Conservation (phyloP, 2,329 filamentous ascomycete species). For the Pseudocercospora crystallina region DNA sequence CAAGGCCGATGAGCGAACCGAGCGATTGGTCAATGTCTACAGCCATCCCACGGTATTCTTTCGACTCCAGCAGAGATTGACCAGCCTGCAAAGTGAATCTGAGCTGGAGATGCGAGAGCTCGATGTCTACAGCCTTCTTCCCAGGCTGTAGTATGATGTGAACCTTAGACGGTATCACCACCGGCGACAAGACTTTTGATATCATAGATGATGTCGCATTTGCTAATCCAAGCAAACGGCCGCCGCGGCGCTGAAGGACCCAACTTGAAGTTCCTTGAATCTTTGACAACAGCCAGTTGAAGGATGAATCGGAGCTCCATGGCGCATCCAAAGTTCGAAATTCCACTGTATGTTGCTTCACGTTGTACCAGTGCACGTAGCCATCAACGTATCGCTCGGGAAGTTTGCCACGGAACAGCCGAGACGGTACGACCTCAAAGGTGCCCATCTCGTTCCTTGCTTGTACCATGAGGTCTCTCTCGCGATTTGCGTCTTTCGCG, state of each 20-base stretch:
- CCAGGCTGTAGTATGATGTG: constrained; percentile 17
- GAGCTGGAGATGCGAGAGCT: constrained; percentile 26
- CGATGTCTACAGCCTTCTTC: constrained; percentile 13
- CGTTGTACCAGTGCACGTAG: constrained; percentile 62
- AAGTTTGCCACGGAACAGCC: constrained; percentile 46
- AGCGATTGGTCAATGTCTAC: constrained; percentile 57
- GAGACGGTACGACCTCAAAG: constrained; percentile 39
- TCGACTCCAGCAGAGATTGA: not conserved
- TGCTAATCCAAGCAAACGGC: constrained; percentile 8
- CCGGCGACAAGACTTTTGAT: constrained; percentile 49
- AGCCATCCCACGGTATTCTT: constrained; percentile 8
- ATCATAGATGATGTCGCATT: constrained; percentile 44
- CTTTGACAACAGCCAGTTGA: constrained; percentile 35
- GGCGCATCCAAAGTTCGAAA: constrained; percentile 42
- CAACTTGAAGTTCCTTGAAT: constrained; percentile 45
- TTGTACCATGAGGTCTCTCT: constrained; percentile 25
- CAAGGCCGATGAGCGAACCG: constrained; percentile 60
- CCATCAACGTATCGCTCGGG: constrained; percentile 51
- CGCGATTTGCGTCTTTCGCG: not conserved
- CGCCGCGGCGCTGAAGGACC: constrained; percentile 11
- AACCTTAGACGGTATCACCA: constrained; percentile 16
- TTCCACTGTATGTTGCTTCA: constrained; percentile 49
- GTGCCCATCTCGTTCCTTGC: constrained; percentile 19
- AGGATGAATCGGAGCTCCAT: constrained; percentile 17
- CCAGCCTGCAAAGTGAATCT: constrained; percentile 18